These are phyloP conservation scores for Jackrogersella minutella DNA, from an alignment of 495 filamentous ascomycete species.

Conservation along the genomic window DNA sequence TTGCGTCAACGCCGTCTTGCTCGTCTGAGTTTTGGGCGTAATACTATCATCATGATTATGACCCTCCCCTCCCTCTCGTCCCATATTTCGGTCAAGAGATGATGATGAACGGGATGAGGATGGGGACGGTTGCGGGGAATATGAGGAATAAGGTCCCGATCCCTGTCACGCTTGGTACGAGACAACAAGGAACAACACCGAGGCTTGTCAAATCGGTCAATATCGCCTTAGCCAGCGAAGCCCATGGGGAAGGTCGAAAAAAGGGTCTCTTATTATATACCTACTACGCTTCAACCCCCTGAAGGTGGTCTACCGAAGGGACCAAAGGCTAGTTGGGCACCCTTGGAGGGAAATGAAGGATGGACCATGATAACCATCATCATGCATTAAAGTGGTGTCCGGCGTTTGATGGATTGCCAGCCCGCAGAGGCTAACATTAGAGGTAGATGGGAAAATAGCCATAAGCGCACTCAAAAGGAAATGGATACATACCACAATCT, in stretches of 20 bases:
- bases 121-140: neutral
- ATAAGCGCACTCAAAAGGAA: neutral
- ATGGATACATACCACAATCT: neutral
- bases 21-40: conserved; percentile 46
- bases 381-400: conserved; percentile 27
- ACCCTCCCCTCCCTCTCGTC: too few species aligned
- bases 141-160: too few species aligned
- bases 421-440: neutral
- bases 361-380: neutral
- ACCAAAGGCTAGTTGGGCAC: neutral
- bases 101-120: neutral
- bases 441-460: neutral
- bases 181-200: too few species aligned
- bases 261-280: too few species aligned
- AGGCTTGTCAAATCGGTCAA: too few species aligned
- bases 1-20: conserved; percentile 54
- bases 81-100: too few species aligned
- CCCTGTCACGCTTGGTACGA: too few species aligned
- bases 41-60: too few species aligned
- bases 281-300: too few species aligned
- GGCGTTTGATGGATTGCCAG: conserved; percentile 19
- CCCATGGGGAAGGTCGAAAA: too few species aligned
- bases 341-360: neutral
- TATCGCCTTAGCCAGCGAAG: too few species aligned
- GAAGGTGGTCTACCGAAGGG: too few species aligned